Evolutionary conservation across 225 moss, liverwort and hornwort genomes (phyloP), one percentile per base, ranked within the genome.

Genomic region (Thuidium tamariscinum): DNA sequence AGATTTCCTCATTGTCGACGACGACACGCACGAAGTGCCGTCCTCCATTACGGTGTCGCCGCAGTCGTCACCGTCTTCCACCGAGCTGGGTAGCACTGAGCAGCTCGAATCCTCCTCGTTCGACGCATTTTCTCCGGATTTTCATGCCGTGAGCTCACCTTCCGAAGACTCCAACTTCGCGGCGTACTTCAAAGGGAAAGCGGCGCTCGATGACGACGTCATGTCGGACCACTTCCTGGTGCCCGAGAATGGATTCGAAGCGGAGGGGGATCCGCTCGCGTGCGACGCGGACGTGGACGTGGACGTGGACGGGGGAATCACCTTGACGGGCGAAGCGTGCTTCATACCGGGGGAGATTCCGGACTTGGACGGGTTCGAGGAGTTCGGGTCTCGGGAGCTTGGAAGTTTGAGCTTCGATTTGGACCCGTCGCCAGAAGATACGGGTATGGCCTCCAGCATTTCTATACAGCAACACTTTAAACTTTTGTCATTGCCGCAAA

Each of bases 291-390:
- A 89, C 49, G 87, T 37, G 55, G 10, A n/a, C 11, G 73, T 48
- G 73, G 52, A 76, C 44, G 61, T 57, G 39, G 80, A 89, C 39
- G 89, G 84, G 39, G 83, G 73, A 16, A 74, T 91, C 20, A 70
- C 66, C 81, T 69, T 91, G 82, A 66, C 72, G 32, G 88, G 83
- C 19, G 92, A 92, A 30, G 88, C 86, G 41, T 88, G 86, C 61
- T 89, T 89, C 83, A 83, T 89, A 41, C 86, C 92, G 49, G 89
- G 92, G 29, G 92, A 92, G 25, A 92, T 92, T 59, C 88, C 89
- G 23, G 91, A 83, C 74, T 82, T 91, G 23, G 89, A 87, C 51
- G 90, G 88, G 11, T 89, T 87, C 23, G 89, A 89, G 70, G 91
- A 88, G 60, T 90, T 92, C 56, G 91, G 91, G 57, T 72, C 88